Evolutionary conservation across 1,284 basidiomycete species (phyloP).

Genomic region (Phellinidium pouzarii): DNA sequence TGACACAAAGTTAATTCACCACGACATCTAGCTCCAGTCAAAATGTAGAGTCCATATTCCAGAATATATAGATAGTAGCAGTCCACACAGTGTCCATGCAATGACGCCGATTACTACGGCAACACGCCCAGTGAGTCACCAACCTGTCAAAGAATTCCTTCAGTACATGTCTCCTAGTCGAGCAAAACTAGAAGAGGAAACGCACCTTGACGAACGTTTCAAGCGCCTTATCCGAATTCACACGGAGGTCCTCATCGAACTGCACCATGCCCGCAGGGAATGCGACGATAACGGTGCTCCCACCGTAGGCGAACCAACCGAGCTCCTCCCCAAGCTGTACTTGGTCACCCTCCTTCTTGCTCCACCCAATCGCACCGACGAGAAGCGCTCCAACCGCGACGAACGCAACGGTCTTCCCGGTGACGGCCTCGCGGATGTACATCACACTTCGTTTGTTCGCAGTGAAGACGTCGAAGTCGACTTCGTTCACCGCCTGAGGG

Average conservation of each 20-base stretch:
- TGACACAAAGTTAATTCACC: too few relatives aligned
- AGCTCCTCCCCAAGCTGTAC: slow-evolving; percentile 52
- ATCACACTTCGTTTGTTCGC: slow-evolving; percentile 61
- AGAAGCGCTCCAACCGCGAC: slow-evolving; percentile 63
- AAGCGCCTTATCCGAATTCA: slow-evolving; percentile 49
- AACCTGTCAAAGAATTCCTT: background rate
- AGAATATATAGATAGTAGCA: too few relatives aligned
- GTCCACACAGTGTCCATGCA: too few relatives aligned
- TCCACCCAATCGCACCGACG: slow-evolving; percentile 50
- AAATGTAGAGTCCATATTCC: too few relatives aligned
- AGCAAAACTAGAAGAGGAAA: background rate
- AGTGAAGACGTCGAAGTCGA: slow-evolving; percentile 65
- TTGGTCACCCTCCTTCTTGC: slow-evolving; percentile 28
- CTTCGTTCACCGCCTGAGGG: slow-evolving; percentile 76
- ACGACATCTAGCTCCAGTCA: too few relatives aligned
- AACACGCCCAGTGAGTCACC: background rate
- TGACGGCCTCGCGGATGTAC: slow-evolving; percentile 40
- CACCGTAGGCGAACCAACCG: slow-evolving; percentile 61
- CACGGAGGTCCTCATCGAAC: slow-evolving; percentile 63
- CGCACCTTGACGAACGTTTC: slow-evolving; percentile 70
- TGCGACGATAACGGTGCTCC: slow-evolving; percentile 61
- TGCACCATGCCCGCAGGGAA: slow-evolving; percentile 54
- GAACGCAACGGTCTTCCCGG: slow-evolving; percentile 45
- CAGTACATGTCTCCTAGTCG: background rate
- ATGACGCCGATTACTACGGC: too few relatives aligned